Conservation (phyloP, 1,139 yeast species). For the Meyerozyma sp. region DNA sequence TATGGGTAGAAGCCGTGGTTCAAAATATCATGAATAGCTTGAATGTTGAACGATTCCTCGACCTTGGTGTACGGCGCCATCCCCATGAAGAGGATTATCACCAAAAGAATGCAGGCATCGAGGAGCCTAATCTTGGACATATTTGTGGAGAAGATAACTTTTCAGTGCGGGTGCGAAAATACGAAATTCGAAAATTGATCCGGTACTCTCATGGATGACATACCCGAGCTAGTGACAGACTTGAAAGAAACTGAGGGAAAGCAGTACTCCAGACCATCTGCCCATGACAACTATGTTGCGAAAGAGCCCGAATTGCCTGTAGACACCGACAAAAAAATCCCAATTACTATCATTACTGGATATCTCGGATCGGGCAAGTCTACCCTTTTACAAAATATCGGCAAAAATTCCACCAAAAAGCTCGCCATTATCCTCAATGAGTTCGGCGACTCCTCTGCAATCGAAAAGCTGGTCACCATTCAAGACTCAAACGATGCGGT, state of each 20-base stretch:
- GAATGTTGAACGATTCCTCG: conserved; percentile 89
- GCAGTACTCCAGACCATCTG: background rate
- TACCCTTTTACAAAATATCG: conserved; percentile 71
- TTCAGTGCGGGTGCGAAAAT: background rate
- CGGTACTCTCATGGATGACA: conserved; percentile 29
- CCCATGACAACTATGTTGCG: background rate
- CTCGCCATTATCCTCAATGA: conserved; percentile 90
- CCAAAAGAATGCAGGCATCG: conserved; percentile 21
- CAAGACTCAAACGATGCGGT: conserved; percentile 55
- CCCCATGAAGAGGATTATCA: conserved; percentile 41
- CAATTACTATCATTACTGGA: conserved; percentile 91
- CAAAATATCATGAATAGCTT: conserved; percentile 81
- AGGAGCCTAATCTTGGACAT: conserved; percentile 14
- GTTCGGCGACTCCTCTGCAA: conserved; percentile 83
- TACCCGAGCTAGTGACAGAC: conserved; percentile 31
- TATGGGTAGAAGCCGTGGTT: conserved; percentile 50
- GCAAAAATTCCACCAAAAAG: conserved; percentile 60
- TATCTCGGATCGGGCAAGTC: conserved; percentile 95
- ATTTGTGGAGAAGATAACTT: conserved; percentile 9
- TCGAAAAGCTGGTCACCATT: conserved; percentile 82
- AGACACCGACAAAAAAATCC: conserved; percentile 47
- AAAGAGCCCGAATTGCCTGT: background rate
- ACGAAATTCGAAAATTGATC: too few relatives aligned
- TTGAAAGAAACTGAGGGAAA: conserved; percentile 1
- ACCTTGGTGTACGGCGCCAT: conserved; percentile 84